These are phyloP conservation scores for Tolypocladium amazonense DNA, from an alignment of 2,329 filamentous ascomycete genomes.

Conservation along the genomic window DNA sequence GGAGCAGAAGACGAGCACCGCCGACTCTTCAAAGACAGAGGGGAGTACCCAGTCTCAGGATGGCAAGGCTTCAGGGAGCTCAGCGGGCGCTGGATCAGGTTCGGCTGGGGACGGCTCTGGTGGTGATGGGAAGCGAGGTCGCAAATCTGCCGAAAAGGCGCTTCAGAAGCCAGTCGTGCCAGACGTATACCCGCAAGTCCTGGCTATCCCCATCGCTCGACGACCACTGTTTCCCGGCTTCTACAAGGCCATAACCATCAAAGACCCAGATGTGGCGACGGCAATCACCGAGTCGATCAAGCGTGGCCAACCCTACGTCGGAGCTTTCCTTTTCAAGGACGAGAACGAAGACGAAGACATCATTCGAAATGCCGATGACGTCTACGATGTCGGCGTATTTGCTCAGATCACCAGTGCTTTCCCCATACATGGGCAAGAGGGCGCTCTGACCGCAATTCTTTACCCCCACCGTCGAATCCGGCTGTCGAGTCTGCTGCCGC, in stretches of 20 bases:
- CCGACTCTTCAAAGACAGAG: slow-evolving; percentile 30
- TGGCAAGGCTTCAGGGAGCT: slow-evolving; percentile 40
- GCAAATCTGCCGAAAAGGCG: slow-evolving; percentile 61
- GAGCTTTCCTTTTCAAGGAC: slow-evolving; percentile 94
- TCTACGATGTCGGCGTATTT: slow-evolving; percentile 93
- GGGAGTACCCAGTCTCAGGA: slow-evolving; percentile 30
- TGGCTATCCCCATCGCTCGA: slow-evolving; percentile 92
- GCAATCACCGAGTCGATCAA: slow-evolving; percentile 97
- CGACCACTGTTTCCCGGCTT: slow-evolving; percentile 93
- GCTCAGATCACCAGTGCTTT: slow-evolving; percentile 97
- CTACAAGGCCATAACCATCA: slow-evolving; percentile 97
- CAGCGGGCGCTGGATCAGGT: slow-evolving; percentile 41
- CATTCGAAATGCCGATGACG: slow-evolving; percentile 81
- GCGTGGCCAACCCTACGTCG: slow-evolving; percentile 92
- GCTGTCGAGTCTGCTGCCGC: slow-evolving; percentile 72
- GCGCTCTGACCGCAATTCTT: slow-evolving; percentile 79
- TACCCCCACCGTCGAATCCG: slow-evolving; percentile 94
- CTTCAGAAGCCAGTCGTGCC: slow-evolving; percentile 83
- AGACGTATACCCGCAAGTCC: slow-evolving; percentile 93
- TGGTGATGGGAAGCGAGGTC: slow-evolving; percentile 58
- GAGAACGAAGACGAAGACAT: slow-evolving; percentile 89
- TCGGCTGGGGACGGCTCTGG: slow-evolving; percentile 43
- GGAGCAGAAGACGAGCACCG: slow-evolving; percentile 31
- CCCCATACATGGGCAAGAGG: slow-evolving; percentile 76
- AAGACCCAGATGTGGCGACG: slow-evolving; percentile 79